Conservation (phyloP, 345 rosid species). For the Boechera stricta region DNA sequence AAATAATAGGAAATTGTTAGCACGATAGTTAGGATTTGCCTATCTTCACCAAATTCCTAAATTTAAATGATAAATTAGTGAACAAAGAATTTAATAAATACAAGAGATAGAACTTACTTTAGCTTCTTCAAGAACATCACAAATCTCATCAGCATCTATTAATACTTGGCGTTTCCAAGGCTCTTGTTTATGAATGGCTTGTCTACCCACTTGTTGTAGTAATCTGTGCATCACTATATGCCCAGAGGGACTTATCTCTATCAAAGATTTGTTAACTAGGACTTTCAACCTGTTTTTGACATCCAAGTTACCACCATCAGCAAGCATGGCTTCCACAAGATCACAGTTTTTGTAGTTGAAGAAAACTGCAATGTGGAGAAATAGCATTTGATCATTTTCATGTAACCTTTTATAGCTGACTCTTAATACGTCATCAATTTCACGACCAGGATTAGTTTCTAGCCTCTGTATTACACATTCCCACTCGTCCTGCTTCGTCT, state of each 20-base stretch:
- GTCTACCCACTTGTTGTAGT: conserved; percentile 41
- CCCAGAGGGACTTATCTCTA: not conserved
- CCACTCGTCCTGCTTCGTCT: conserved; percentile 16
- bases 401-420: conserved; percentile 44
- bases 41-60: no score
- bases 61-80: no score
- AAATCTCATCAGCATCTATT: not conserved
- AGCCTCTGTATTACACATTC: not conserved
- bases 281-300: not conserved
- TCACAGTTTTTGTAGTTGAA: conserved; percentile 3
- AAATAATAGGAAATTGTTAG: no score
- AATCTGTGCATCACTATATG: conserved; percentile 42
- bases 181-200: conserved; percentile 1
- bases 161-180: conserved; percentile 32
- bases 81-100: no score
- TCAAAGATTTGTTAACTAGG: conserved; percentile 29
- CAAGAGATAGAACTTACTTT: conserved; percentile 7
- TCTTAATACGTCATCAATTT: conserved; percentile 12
- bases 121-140: conserved; percentile 8
- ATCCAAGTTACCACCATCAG: not conserved
- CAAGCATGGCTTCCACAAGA: not conserved
- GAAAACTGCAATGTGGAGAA: conserved; percentile 50
- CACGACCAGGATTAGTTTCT: not conserved
- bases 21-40: no score
- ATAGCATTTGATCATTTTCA: conserved; percentile 17